Evolutionary conservation across 306 rosid species (phyloP).

Genomic region (Crataegus laevigata): DNA sequence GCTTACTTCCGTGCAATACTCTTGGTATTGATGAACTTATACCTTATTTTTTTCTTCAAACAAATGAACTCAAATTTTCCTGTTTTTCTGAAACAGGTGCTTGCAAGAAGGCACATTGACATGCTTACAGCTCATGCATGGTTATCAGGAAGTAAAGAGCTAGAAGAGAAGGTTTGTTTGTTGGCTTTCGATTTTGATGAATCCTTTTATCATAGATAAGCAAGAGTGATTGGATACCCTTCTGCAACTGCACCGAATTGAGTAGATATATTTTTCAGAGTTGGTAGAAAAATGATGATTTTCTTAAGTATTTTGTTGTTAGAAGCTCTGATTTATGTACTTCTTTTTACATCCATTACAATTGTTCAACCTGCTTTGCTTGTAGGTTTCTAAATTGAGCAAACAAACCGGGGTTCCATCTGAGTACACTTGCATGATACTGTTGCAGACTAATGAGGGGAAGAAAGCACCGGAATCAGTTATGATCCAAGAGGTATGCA

Average conservation of each 20-base stretch:
- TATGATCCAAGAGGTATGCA: conserved; percentile 48
- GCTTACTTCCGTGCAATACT: not conserved
- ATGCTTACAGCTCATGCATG: conserved; percentile 67
- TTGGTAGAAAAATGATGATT: not conserved
- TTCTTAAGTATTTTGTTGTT: not conserved
- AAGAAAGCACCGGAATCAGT: conserved; percentile 43
- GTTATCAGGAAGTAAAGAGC: conserved; percentile 60
- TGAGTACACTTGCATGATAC: conserved; percentile 59
- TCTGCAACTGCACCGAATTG: not conserved
- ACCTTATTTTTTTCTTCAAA: not conserved
- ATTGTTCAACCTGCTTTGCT: conserved; percentile 13
- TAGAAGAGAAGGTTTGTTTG: conserved; percentile 70
- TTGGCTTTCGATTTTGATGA: not conserved
- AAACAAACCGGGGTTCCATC: conserved; percentile 63
- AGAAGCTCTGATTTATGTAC: not conserved
- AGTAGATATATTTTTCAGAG: not conserved
- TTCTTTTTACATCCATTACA: not conserved
- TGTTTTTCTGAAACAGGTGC: conserved; percentile 41
- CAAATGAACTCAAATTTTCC: not conserved
- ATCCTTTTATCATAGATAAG: not conserved
- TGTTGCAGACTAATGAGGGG: conserved; percentile 28
- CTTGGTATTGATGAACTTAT: not conserved
- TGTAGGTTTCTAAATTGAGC: conserved; percentile 71
- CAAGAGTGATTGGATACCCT: not conserved
- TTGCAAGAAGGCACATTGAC: conserved; percentile 77